Percentiles rank a stretch among this genome's conserved stretches.
Conservation (phyloP, 73 alveolate genomes). For the Tetrahymena borealis region DNA sequence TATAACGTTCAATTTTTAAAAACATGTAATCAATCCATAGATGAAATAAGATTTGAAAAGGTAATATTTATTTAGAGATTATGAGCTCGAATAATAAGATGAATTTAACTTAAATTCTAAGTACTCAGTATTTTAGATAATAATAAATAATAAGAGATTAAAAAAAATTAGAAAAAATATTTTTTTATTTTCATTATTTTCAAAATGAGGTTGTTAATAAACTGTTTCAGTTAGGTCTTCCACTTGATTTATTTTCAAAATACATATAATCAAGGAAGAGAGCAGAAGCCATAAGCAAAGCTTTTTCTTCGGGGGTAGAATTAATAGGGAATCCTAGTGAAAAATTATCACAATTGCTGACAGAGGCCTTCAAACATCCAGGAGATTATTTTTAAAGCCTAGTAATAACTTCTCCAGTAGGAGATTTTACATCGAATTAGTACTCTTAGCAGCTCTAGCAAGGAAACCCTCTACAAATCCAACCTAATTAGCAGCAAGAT, state of each 20-base stretch:
- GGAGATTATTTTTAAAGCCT: neutral
- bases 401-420: constrained; percentile 11
- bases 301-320: constrained; percentile 10
- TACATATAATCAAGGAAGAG: constrained; percentile 14
- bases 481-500: constrained; percentile 5
- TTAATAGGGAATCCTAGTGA: neutral
- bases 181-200: too few species aligned
- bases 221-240: too few species aligned
- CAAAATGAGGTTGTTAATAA: too few species aligned
- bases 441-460: neutral
- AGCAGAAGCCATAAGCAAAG: neutral
- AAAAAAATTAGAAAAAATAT: too few species aligned
- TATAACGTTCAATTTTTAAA: too few species aligned
- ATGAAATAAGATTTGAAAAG: too few species aligned
- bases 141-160: too few species aligned
- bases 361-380: constrained; percentile 1
- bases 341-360: constrained; percentile 6
- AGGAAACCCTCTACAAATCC: neutral
- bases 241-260: constrained; percentile 23
- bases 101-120: too few species aligned
- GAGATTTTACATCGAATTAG: neutral
- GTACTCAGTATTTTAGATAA: too few species aligned
- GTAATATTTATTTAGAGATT: too few species aligned
- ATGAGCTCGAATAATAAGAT: too few species aligned
- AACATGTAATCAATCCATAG: too few species aligned